Conservation (phyloP, 2,329 filamentous ascomycete species). For the Penicillium griseofulvum region DNA sequence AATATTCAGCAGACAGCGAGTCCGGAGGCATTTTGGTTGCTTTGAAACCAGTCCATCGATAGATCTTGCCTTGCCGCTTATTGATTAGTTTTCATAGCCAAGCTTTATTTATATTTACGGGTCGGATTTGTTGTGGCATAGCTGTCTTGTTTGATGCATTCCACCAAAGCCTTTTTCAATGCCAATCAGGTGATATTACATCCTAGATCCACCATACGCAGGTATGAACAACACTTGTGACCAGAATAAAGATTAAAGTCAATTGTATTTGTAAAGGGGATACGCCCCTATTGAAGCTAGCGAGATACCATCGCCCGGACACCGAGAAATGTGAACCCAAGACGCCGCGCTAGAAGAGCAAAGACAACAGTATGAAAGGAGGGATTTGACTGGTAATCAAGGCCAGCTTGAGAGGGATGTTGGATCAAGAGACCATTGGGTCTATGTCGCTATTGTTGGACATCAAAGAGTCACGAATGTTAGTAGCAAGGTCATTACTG, state of each 20-base stretch:
- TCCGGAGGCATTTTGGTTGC: background rate
- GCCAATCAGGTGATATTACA: background rate
- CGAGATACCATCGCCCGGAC: background rate
- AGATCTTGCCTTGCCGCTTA: background rate
- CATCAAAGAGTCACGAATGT: constrained; percentile 41
- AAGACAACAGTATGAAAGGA: background rate
- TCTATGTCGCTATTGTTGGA: constrained; percentile 43
- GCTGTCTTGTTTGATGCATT: background rate
- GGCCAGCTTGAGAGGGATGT: background rate
- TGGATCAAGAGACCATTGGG: constrained; percentile 39
- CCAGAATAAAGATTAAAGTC: background rate
- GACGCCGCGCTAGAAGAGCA: constrained; percentile 26
- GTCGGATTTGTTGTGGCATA: background rate
- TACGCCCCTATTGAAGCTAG: background rate
- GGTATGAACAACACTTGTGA: background rate
- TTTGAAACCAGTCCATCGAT: background rate
- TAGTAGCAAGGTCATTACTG: constrained; percentile 24
- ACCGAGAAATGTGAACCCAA: constrained; percentile 10
- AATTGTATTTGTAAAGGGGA: background rate
- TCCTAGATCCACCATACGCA: too few species aligned
- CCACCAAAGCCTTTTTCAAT: background rate
- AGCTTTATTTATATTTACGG: background rate
- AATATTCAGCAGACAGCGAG: background rate
- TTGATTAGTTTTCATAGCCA: background rate
- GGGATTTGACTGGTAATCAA: background rate